Base-by-base conservation (phyloP, 75 land plant species). In the Pinus tabuliformis region DNA sequence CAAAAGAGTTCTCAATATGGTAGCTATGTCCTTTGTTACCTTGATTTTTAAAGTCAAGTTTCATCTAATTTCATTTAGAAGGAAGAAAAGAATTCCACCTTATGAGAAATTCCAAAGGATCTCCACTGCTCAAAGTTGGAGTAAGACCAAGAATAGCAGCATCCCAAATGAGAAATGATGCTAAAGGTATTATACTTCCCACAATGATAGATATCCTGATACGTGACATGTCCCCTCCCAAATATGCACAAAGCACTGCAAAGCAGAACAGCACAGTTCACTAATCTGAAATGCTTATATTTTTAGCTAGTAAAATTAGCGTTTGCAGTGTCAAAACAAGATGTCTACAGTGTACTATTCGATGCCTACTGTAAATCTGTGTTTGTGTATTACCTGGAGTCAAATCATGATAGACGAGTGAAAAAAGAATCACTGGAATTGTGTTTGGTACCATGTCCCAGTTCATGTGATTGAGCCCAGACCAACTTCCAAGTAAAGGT, bases 331-430 rank as follows among this genome's bases (percentile, higher is more conserved):
- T 45, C 65, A 57, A 24, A 61, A 39, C 45, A 66, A 66, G 37
- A 17, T 14, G 16, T 17, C 56, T 22, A 22, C 21, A 3, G 28
- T 62, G 26, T 0, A 24, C 13, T 74, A 6, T 49, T 49, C 4
- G 75, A 21, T 22, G 20, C n/a, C 64, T 21, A 11, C 33, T 24
- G 7, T 45, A 45, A 5, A 36, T 24, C 6, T 26, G n/a, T 75
- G 70, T 37, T 66, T 66, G 21, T 37, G 45, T 49, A 52, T 15
- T 84, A 84, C 93, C 93, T 62, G 96, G 96, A 58, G 80, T 83
- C 28, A 93, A 74, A 70, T 93, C 96, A 87, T 93, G 94, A 84
- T 91, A 93, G 5, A 93, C 96, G 63, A 93, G 86, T 39, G 96
- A 78, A 70, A 93, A 89, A 5, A 93, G 73, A 56, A 93, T 89